Percentiles rank a stretch among this genome's conserved stretches.
phyloP scores from a whole-genome alignment of 2,329 filamentous ascomycete species.

The Diaporthe eres region DNA sequence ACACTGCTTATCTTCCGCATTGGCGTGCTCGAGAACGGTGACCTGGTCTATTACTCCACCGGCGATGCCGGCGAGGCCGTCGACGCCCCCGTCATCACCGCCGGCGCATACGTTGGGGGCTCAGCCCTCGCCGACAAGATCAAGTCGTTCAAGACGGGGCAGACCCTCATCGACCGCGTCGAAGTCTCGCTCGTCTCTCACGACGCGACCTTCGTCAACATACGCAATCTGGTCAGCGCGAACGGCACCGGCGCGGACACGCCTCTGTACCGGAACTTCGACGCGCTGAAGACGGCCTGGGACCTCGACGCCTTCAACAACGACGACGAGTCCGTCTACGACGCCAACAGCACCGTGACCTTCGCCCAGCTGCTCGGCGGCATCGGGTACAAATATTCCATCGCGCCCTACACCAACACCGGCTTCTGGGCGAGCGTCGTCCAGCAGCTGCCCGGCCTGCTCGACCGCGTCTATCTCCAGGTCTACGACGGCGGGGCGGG shows the following conservation, averaged over 20 bases:
- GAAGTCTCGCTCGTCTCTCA: constrained; percentile 50
- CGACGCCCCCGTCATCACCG: constrained; percentile 30
- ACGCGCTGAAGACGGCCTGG: constrained; percentile 54
- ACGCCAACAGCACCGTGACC: constrained; percentile 54
- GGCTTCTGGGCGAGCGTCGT: constrained; percentile 52
- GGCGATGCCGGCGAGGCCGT: constrained; percentile 37
- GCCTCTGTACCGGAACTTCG: constrained; percentile 54
- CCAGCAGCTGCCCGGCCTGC: constrained; percentile 44
- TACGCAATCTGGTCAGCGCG: constrained; percentile 51
- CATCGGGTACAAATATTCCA: constrained; percentile 56
- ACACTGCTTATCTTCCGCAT: constrained; percentile 40
- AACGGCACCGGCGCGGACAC: constrained; percentile 51
- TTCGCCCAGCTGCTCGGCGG: constrained; percentile 56
- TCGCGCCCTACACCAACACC: constrained; percentile 56
- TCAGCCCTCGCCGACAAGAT: constrained; percentile 59
- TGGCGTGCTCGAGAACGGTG: constrained; percentile 38
- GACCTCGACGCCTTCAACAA: constrained; percentile 59
- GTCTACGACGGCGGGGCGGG: constrained; percentile 29
- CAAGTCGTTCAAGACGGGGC: constrained; percentile 52
- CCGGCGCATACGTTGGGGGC: constrained; percentile 37
- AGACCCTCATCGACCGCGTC: constrained; percentile 52
- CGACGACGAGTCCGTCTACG: constrained; percentile 58
- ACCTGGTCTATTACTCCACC: constrained; percentile 41
- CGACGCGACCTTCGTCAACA: constrained; percentile 54
- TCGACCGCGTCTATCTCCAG: constrained; percentile 40